Percentiles rank a stretch among this genome's conserved stretches.
These are phyloP conservation scores for Aureobasidium sp. DNA, from an alignment of 2,329 filamentous ascomycete species.

Conservation along the genomic window DNA sequence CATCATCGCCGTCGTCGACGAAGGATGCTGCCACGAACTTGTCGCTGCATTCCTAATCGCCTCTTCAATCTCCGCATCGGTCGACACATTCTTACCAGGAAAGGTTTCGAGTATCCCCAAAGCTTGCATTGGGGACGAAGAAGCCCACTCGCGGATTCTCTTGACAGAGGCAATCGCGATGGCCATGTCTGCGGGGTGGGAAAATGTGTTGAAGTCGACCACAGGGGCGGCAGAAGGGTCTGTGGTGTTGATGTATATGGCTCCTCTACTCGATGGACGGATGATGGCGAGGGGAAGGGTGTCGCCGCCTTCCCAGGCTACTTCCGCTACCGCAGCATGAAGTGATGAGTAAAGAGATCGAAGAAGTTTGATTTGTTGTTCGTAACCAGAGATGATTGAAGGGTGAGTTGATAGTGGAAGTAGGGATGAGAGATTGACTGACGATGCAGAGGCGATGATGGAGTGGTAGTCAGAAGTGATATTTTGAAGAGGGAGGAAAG, in stretches of 20 bases:
- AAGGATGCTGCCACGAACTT: conserved; percentile 8
- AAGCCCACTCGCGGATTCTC: conserved; percentile 30
- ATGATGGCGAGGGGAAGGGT: conserved; percentile 27
- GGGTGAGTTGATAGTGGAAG: conserved; percentile 26
- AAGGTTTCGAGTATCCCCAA: conserved; percentile 28
- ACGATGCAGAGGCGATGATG: conserved; percentile 11
- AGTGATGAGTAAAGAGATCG: conserved; percentile 35
- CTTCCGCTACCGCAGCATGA: conserved; percentile 41
- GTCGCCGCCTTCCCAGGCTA: conserved; percentile 32
- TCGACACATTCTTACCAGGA: conserved; percentile 22
- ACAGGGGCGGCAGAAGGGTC: conserved; percentile 28
- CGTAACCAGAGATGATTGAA: conserved; percentile 40
- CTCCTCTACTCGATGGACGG: conserved; percentile 30
- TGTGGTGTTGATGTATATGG: conserved; percentile 27
- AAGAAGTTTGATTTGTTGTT: conserved; percentile 42
- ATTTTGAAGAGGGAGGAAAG: conserved; percentile 20
- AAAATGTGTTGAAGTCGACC: conserved; percentile 36
- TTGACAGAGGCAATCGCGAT: conserved; percentile 30
- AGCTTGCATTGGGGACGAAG: conserved; percentile 25
- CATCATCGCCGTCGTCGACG: conserved; percentile 39
- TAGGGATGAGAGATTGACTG: conserved; percentile 17
- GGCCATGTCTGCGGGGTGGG: conserved; percentile 31
- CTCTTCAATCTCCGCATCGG: conserved; percentile 19
- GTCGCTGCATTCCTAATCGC: conserved; percentile 1
- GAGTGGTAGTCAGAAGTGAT: conserved; percentile 14